These are phyloP conservation scores for Beta lomatogona DNA, from an alignment of 179 eudicot species.

Conservation along the genomic window DNA sequence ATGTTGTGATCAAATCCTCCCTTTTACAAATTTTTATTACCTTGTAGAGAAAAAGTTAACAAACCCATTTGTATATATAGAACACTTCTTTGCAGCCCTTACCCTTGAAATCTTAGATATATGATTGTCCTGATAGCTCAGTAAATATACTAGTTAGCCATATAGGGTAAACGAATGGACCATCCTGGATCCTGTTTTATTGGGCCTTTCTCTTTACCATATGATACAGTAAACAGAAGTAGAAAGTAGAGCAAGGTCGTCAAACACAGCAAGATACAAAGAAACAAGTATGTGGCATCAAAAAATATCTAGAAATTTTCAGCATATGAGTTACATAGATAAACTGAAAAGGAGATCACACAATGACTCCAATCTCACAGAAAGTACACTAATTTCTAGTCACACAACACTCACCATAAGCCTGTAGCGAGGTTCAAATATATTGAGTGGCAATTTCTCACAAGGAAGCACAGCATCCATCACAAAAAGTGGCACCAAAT, in stretches of 20 bases:
- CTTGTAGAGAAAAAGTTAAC: neutral
- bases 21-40: neutral
- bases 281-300: neutral
- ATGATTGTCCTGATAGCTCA: neutral
- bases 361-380: neutral
- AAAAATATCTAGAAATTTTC: neutral
- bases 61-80: neutral
- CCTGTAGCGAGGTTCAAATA: slow-evolving; percentile 99
- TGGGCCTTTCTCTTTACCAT: neutral
- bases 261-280: neutral
- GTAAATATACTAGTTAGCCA: neutral
- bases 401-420: slow-evolving; percentile 76
- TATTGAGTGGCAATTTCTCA: slow-evolving; percentile 86
- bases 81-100: neutral
- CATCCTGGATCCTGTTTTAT: neutral
- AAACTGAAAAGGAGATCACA: slow-evolving; percentile 1
- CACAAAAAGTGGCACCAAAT: slow-evolving; percentile 94
- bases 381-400: neutral
- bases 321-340: neutral
- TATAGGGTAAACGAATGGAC: neutral
- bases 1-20: neutral
- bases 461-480: slow-evolving; percentile 98
- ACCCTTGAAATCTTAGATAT: neutral
- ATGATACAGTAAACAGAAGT: neutral
- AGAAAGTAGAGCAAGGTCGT: neutral